Base-by-base conservation (phyloP, 2,329 filamentous ascomycete species). In the Niveomyces coronatus region DNA sequence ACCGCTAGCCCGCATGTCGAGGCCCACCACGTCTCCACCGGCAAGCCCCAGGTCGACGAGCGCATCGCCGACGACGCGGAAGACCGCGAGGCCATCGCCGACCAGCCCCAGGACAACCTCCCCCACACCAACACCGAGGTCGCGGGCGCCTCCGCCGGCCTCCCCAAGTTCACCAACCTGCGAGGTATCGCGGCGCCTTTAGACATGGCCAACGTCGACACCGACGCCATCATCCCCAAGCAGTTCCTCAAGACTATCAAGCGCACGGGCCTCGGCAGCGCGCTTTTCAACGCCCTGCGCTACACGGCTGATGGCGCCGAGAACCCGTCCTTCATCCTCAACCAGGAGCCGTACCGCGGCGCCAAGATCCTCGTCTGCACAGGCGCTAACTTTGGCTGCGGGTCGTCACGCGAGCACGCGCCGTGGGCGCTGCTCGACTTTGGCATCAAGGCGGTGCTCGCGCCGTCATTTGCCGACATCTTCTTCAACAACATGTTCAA, bases 401-500 rank as follows among this genome's bases (percentile, higher is more conserved):
- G 91, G 49, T 84, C 76, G 52, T 89, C 82, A 20, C 80, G 91
- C 56, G 91, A 96, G 64, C 91, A 96, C 66, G 91, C 91, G 3
- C 91, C 91, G 1, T 96, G 91, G 91, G 89, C 91, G 5, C 74
- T 96, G 17, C 79, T 94, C 41, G 91, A 96, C 64, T 96, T 96
- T 52, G 91, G 91, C 49, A 94, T 98, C 66, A 85, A 82, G 57
- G 89, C 82, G 58, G 73, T 96, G 53, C 94, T 96, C 50, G 91
- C 89, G 1, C 85, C 86, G 2, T 88, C 83, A 1, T 77, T 74
- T 45, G 67, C 61, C 43, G 61, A 64, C 42, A 98, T 98, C 61
- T 95, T 95, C 77, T 93, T 89, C 76, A 95, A 94, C 76, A 98
- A 98, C 71, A 91, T 84, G n/a, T 96, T 95, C 76, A 96, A 98